Base-by-base conservation (phyloP, 441 rosid species). In the Dalechampia spathulata region DNA sequence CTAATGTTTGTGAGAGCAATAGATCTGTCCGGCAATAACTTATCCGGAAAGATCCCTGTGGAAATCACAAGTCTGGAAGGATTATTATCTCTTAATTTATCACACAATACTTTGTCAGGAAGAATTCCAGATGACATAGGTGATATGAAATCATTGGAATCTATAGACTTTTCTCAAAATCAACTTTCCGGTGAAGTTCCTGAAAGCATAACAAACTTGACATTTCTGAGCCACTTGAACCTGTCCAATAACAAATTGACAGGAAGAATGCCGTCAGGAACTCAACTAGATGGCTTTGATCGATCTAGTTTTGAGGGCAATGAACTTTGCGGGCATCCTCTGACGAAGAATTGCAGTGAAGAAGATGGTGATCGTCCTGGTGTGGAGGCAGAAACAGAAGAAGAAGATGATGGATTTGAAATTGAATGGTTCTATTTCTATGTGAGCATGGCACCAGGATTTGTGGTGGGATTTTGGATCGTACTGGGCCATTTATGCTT, bases 171-270 rank as follows among this genome's bases (percentile, higher is more conserved):
- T 7, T 72, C 67, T 3, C 0, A 5, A 9, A 66, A 72, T 22
- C 52, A 43, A 1, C 25, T 75, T 2, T 21, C 52, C 0, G 64
- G 76, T 6, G 41, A 39, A 63, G 65, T 75, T 14, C 79, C 70
- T 9, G 4, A 4, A 0, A 56, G 50, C 13, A 42, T 71, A 34
- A 21, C 60, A 1, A 20, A 16, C 0, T 38, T 71, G 55, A 56
- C 41, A 0, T 62, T 57, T 21, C 57, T 63, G 40, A 63, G 57
- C 26, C 14, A 28, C 57, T 63, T 75, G 56, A 60, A 71, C 60
- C 21, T 71, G 23, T 58, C 73, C 11, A 2, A 55, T 13, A 64
- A 75, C 59, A 58, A 40, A 6, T 43, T 70, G 57, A 38, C 16
- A 0, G 73, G 76, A 0, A 37, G 13, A 30, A 67, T 71, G 9